Base-by-base conservation (phyloP, 257 asterid species). In the Anisodus tanguticus region DNA sequence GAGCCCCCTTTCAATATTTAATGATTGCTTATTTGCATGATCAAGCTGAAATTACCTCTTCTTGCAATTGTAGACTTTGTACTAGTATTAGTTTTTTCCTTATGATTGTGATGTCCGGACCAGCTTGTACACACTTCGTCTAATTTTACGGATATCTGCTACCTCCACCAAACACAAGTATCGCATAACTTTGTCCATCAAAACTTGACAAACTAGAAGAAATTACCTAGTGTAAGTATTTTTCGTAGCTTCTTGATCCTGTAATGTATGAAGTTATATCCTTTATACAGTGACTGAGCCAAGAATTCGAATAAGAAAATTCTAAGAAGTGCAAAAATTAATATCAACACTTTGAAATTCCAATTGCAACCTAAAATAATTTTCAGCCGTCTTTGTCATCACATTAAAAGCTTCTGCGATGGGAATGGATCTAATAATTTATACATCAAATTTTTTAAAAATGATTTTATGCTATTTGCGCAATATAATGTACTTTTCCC, bases 391-490 rank as follows among this genome's bases (percentile, higher is more conserved):
- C 43, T 2, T n/a, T 64, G 71, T 64, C 17, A 62, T 9, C 39
- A 62, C 39, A 59, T 12, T 53, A 10, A 55, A 17, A 55, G 16
- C 12, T 55, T 55, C n/a, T 55, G 7, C 12, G 12, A 55, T 55
- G 1, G 8, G 15, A 55, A 62, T 62, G 37, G 68, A 19, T 62
- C 31, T 37, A 7, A 62, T 12, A 26, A 12, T 64, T 10, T 0
- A 66, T 66, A 31, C 11, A 66, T 6, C 31, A 12, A 62, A 31
- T 6, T 2, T 0, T 59, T 2, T 10, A 31, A 5, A 51, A 26
- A 7, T 49, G 4, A n/a, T 39, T 85, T 79, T 22, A 83, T 74
- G 85, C 64, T 57, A 13, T 66, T 66, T 11, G 11, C 8, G 3
- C n/a, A 66, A 66, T 17, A 2, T 59, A 59, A 17, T 11, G 9